Conservation (phyloP, 306 rosid genomes). For the Medicago arabica region DNA sequence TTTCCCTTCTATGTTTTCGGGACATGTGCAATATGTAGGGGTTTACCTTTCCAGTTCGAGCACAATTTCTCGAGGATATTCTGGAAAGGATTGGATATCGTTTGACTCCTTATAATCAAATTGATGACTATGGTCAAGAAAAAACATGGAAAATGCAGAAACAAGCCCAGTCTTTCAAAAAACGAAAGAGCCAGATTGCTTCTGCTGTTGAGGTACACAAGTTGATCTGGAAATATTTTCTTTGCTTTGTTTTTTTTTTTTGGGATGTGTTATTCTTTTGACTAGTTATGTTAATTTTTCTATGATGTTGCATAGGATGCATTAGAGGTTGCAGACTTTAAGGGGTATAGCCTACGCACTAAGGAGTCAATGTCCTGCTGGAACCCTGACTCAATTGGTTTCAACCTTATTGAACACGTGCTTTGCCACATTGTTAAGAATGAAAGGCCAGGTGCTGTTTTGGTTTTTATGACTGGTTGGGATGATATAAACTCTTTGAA, state of each 20-base stretch:
- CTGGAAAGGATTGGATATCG: constrained; percentile 76
- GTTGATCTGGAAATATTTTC: constrained; percentile 16
- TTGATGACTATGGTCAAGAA: constrained; percentile 93
- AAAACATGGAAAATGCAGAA: constrained; percentile 90
- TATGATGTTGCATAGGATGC: constrained; percentile 69
- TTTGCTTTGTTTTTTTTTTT: background rate
- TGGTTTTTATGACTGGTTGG: constrained; percentile 99
- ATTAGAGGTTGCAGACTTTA: constrained; percentile 68
- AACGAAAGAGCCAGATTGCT: constrained; percentile 91
- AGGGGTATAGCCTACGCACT: constrained; percentile 68
- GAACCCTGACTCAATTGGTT: constrained; percentile 90
- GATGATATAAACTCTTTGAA: constrained; percentile 91
- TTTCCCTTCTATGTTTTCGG: constrained; percentile 36
- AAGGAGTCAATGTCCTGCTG: constrained; percentile 81
- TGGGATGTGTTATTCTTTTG: background rate
- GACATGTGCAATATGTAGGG: constrained; percentile 59
- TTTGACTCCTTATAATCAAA: constrained; percentile 84
- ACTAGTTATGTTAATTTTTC: constrained; percentile 32
- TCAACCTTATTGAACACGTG: constrained; percentile 82
- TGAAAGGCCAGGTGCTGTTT: constrained; percentile 82
- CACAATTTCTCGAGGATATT: constrained; percentile 83
- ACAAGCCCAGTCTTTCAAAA: constrained; percentile 75
- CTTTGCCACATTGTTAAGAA: constrained; percentile 82
- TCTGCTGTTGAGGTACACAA: constrained; percentile 79
- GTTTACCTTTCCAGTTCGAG: constrained; percentile 87